phyloP scores from a whole-genome alignment of 2,329 filamentous ascomycete species.

The Colletotrichum sp. region DNA sequence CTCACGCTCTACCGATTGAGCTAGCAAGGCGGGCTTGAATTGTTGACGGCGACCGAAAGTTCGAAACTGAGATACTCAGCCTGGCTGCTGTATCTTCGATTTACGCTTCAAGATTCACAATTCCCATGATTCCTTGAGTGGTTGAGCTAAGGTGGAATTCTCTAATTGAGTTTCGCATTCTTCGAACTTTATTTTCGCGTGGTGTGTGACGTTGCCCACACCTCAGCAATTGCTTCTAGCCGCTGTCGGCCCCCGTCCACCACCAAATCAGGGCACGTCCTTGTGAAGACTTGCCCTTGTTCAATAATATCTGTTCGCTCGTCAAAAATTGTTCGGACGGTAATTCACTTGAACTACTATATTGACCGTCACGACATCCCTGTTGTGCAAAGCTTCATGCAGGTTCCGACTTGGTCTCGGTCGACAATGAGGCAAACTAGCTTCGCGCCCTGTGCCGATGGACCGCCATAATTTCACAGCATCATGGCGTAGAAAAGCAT shows the following conservation, averaged over 20 bases:
- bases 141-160: not conserved
- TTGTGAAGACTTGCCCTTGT: not conserved
- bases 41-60: not conserved
- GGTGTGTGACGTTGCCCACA: not conserved
- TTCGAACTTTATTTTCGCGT: not conserved
- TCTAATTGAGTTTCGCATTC: not conserved
- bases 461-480: not conserved
- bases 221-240: not conserved
- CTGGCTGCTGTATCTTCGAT: not conserved
- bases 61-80: not conserved
- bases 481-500: not conserved
- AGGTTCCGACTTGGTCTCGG: not conserved
- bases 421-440: not conserved
- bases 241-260: not conserved
- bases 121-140: not conserved
- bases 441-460: not conserved
- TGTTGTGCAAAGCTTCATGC: not conserved
- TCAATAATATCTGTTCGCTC: not conserved
- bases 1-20: conserved; percentile 40
- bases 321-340: not conserved
- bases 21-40: conserved; percentile 15
- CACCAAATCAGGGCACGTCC: not conserved
- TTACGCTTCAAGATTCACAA: not conserved
- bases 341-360: not conserved
- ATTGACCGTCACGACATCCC: not conserved